Evolutionary conservation across 805 yeast species (phyloP), one percentile per base, ranked within the genome.

Genomic region (Yarrowia keelungensis): DNA sequence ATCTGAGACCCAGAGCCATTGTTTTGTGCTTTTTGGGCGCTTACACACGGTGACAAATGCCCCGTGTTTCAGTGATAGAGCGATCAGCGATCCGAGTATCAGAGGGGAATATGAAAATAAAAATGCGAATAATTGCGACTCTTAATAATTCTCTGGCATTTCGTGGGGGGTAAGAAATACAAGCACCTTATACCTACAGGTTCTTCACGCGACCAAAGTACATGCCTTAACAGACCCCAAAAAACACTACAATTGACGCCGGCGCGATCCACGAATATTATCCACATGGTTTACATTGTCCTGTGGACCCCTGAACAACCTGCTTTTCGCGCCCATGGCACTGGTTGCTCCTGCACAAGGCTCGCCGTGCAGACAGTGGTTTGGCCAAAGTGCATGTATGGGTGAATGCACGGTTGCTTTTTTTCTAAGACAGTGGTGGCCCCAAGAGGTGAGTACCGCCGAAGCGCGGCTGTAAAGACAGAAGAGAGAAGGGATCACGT

Each of bases 271-370:
- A 46, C 50, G 11, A 51, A 53, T 53, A 53, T 39, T 53, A 53
- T 39, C 59, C 45, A 38, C 59, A 51, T 53, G 39, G 59, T 39
- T 53, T 39, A 39, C 45, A 53, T 53, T 53, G 59, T 53, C 45
- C 59, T 53, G 59, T 53, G 59, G 43, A 16, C 59, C 59, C 59
- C 59, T 53, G 59, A 39, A 22, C 14, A 38, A 39, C 59, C 59
- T 53, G 58, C 59, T 53, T 36, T 39, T 53, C 59, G 43, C 15
- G 43, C 56, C 9, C 15, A 9, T 10, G 26, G 35, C 36, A 8
- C 38, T 26, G 26, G 26, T 53, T 53, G 58, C 58, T 53, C 36
- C 43, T 39, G 59, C 45, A 53, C 39, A 53, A n/a, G 3, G 45
- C 15, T 5, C 14, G 32, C 32, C 32, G 7, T 26, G 32, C 32